phyloP scores from a whole-genome alignment of 1,284 basidiomycete genomes.

The Serendipita sp. region DNA sequence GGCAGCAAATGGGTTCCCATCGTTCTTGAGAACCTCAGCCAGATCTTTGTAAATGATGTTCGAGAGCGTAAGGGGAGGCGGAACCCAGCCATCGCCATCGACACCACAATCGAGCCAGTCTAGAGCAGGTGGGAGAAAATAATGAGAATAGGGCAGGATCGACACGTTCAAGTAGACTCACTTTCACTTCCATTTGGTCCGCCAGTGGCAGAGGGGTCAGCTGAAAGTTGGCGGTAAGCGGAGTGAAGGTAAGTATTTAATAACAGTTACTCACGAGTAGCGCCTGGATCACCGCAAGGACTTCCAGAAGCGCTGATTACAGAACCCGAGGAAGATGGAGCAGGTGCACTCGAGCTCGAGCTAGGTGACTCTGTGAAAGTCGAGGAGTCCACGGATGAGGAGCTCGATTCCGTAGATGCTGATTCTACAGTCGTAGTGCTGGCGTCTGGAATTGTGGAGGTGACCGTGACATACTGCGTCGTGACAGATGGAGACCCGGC shows the following conservation, averaged over 20 bases:
- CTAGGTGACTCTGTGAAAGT: neutral
- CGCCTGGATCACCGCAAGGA: neutral
- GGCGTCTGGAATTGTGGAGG: neutral
- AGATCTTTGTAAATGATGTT: slow-evolving; percentile 32
- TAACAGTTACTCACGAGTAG: neutral
- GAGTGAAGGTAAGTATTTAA: neutral
- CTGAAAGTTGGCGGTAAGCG: neutral
- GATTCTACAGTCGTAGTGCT: neutral
- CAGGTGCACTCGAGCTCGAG: neutral
- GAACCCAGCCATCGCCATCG: slow-evolving; percentile 41
- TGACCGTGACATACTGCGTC: neutral
- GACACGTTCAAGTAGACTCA: neutral
- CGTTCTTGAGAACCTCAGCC: slow-evolving; percentile 29
- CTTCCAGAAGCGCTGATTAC: neutral
- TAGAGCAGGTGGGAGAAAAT: neutral
- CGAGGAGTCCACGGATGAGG: neutral
- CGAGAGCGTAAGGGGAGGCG: slow-evolving; percentile 39
- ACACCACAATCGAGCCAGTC: slow-evolving; percentile 73
- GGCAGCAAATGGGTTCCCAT: slow-evolving; percentile 42
- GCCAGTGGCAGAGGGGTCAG: neutral
- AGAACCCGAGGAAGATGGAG: neutral
- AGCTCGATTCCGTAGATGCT: neutral
- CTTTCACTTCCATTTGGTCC: slow-evolving; percentile 1
- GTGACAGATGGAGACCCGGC: neutral
- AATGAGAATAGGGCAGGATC: neutral